These are phyloP conservation scores for Trichoderma oligosporum DNA, from an alignment of 2,329 filamentous ascomycete species.

Conservation along the genomic window DNA sequence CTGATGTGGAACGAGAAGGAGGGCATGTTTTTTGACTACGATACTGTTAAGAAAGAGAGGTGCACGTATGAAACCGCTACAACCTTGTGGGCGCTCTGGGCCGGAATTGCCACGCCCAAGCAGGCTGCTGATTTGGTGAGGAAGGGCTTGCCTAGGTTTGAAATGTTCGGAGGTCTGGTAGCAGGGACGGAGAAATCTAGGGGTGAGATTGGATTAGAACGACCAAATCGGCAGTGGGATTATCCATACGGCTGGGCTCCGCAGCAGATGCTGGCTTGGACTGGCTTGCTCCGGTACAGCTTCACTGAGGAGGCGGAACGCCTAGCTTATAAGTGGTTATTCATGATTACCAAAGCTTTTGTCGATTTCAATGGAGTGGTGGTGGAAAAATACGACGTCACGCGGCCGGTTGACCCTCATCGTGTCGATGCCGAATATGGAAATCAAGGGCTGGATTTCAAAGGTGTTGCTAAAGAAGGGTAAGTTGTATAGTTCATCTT, in stretches of 20 bases:
- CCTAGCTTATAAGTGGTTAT: constrained; percentile 92
- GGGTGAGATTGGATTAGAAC: constrained; percentile 70
- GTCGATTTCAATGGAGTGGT: constrained; percentile 98
- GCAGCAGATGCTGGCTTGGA: constrained; percentile 98
- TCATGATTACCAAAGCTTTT: constrained; percentile 98
- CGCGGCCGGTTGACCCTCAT: constrained; percentile 82
- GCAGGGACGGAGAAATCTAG: constrained; percentile 88
- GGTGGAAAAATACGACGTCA: constrained; percentile 98
- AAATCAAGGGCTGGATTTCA: constrained; percentile 93
- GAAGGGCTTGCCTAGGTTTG: constrained; percentile 80
- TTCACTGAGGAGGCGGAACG: constrained; percentile 87
- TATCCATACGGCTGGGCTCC: constrained; percentile 98
- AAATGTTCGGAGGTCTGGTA: constrained; percentile 80
- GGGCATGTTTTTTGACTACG: constrained; percentile 98
- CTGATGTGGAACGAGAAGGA: constrained; percentile 88
- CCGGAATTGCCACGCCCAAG: constrained; percentile 76
- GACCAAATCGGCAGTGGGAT: constrained; percentile 97
- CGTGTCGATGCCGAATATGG: constrained; percentile 96
- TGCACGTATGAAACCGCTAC: constrained; percentile 86
- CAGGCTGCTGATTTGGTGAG: constrained; percentile 82
- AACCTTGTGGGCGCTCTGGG: constrained; percentile 97
- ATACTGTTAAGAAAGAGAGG: constrained; percentile 76
- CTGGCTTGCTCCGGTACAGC: constrained; percentile 83
- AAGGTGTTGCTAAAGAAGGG: constrained; percentile 94
- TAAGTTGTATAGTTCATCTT: too few species aligned